Evolutionary conservation across 2,329 filamentous ascomycete genomes (phyloP).

Genomic region (Xylariaceae sp.): DNA sequence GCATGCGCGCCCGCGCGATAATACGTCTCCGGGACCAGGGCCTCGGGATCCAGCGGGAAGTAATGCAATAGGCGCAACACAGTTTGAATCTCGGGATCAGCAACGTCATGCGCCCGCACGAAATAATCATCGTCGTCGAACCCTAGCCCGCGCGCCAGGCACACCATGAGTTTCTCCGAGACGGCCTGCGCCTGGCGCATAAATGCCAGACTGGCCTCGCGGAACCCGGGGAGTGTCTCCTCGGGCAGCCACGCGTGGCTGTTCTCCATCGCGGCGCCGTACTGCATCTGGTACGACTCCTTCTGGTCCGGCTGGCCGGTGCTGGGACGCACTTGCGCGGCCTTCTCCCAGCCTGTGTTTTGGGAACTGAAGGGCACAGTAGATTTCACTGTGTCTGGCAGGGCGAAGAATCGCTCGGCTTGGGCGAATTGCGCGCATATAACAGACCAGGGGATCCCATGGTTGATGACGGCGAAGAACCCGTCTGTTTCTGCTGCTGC

Average conservation of each 20-base stretch:
- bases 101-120: constrained; percentile 58
- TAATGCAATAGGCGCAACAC: constrained; percentile 65
- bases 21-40: constrained; percentile 51
- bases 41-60: constrained; percentile 51
- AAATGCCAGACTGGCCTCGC: constrained; percentile 52
- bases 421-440: constrained; percentile 59
- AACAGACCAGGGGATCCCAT: constrained; percentile 56
- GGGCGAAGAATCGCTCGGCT: constrained; percentile 60
- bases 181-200: constrained; percentile 61
- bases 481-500: constrained; percentile 63
- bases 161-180: constrained; percentile 63
- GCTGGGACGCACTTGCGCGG: constrained; percentile 63
- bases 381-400: constrained; percentile 58
- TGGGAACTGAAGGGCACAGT: constrained; percentile 60
- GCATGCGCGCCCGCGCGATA: constrained; percentile 68
- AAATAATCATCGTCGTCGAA: constrained; percentile 64
- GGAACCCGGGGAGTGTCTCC: constrained; percentile 56
- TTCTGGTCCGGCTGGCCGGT: constrained; percentile 66
- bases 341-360: constrained; percentile 69
- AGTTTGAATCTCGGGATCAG: constrained; percentile 58
- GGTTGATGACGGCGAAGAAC: constrained; percentile 65
- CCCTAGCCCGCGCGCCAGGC: constrained; percentile 63
- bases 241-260: constrained; percentile 59
- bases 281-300: constrained; percentile 69
- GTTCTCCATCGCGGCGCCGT: constrained; percentile 59